Base-by-base conservation (phyloP, 345 rosid species). In the Aquilaria yunnanensis region DNA sequence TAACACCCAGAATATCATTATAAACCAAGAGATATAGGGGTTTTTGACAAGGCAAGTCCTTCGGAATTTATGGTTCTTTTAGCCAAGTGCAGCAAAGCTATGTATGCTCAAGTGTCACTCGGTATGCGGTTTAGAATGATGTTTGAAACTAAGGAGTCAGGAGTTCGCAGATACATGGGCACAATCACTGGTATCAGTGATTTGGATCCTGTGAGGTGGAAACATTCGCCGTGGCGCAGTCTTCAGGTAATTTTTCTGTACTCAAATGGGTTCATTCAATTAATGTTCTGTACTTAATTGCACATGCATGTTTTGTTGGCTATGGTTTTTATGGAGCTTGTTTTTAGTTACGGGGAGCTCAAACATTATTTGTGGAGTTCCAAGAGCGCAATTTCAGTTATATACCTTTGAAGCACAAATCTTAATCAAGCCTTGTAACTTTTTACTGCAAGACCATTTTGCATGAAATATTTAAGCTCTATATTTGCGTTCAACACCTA, bases 61-160 rank as follows among this genome's bases (percentile, higher is more conserved):
- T 75, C 96, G 29, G 99, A 90, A 75, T 94, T 94, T 84, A 97
- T 94, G 72, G 78, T 94, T 70, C 96, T 97, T 37, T 83, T 94
- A 70, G 92, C 96, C 64, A 94, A 94, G 81, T 94, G 85, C 74
- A 79, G 79, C 51, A 94, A 94, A 74, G 89, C 97, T 12, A 77
- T 86, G 85, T 88, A 84, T 57, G 85, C 85, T 45, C 97, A 94
- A 77, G 89, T 85, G 52, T 94, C 97, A 47, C 87, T 85, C 14
- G 97, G 96, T 67, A 86, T 94, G 96, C 81, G 99, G 59, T 88
- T 94, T 76, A 78, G 99, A 77, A 94, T 90, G 99, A 85, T 94
- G 96, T 90, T 94, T 50, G 97, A 90, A 77, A 94, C 96, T 0
- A 96, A 94, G 74, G 99, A 94, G 70, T 90, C 96, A 0, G 96